phyloP scores from a whole-genome alignment of 176 grass and related monocot species.

The Phoenix dactylifera region DNA sequence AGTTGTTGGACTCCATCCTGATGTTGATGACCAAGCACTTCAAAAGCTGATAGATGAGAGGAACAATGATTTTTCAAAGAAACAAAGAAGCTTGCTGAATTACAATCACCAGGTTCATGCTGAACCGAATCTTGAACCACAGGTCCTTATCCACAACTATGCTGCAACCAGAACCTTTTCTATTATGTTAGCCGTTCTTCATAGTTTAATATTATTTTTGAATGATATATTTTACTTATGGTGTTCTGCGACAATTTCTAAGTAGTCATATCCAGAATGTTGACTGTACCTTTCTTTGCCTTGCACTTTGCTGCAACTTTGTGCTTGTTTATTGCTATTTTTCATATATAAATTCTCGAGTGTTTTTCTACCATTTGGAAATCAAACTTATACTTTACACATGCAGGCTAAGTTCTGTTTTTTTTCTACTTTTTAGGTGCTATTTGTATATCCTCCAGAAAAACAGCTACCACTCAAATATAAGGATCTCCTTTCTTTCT shows the following conservation, averaged over 20 bases:
- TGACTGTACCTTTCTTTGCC: too few relatives aligned
- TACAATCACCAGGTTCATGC: constrained; percentile 81
- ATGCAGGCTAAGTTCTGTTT: constrained; percentile 1
- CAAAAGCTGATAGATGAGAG: constrained; percentile 51
- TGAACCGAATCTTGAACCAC: constrained; percentile 80
- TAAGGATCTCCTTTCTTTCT: constrained; percentile 94
- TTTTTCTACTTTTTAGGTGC: constrained; percentile 41
- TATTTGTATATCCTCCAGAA: constrained; percentile 91
- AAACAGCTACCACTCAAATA: constrained; percentile 88
- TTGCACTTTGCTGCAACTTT: too few relatives aligned
- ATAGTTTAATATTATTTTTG: too few relatives aligned
- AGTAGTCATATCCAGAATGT: too few relatives aligned
- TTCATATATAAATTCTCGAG: too few relatives aligned
- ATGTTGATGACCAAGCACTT: constrained; percentile 59
- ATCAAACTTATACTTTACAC: neutral
- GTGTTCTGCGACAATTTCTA: too few relatives aligned
- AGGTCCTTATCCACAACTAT: constrained; percentile 39
- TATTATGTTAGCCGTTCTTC: too few relatives aligned
- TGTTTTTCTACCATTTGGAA: too few relatives aligned
- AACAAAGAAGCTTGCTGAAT: constrained; percentile 60
- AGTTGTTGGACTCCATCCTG: constrained; percentile 88
- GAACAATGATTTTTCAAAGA: constrained; percentile 62
- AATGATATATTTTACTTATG: too few relatives aligned
- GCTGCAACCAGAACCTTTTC: too few relatives aligned
- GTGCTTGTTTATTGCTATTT: too few relatives aligned